Base-by-base conservation (phyloP, 495 filamentous ascomycete genomes). In the Apiosordaria backusii region DNA sequence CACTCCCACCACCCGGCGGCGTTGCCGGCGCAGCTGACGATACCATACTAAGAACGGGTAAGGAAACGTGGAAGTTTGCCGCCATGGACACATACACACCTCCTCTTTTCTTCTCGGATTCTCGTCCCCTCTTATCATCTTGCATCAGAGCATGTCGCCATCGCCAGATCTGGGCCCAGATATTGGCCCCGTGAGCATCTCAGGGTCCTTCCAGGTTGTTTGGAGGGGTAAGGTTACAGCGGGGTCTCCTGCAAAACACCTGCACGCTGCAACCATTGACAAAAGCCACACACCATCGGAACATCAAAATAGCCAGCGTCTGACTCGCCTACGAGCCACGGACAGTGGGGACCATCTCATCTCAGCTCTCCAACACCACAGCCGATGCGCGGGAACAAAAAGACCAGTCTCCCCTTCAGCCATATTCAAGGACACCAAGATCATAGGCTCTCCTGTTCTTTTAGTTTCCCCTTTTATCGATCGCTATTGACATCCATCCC, bases 151-250 rank as follows among this genome's bases (percentile, higher is more conserved):
- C 18, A 68, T 74, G 65, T 61, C 63, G 65, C 63, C 63, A 71
- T 73, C 26, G 50, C 21, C 50, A 15, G 24, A 52, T 50, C 45
- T 61, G 24, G 50, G 18, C 60, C 50, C 27, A 7, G 40, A 27
- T 40, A 65, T 60, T 67, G 70, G 50, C 63, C 71, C 24, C 24
- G 72, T 67, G 70, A 70, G 62, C 35, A 24, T 40, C 57, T 26
- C 60, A 58, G 60, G 67, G 26, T 54, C 18, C 27, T 25, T 58
- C 10, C n/a, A 57, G 54, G 24, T 54, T 62, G 35, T 23, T 16
- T 35, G 25, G 59, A 40, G 59, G 59, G 59, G 59, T 61, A 59
- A 59, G 23, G 59, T 61, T 61, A 61, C 59, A 61, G 59, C 59
- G 59, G 59, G 59, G 59, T 59, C 24, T 64, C 26, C 65, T 69